Evolutionary conservation across 2,329 filamentous ascomycete species (phyloP), one percentile per base, ranked within the genome.

Genomic region (Leptographium lundbergii): DNA sequence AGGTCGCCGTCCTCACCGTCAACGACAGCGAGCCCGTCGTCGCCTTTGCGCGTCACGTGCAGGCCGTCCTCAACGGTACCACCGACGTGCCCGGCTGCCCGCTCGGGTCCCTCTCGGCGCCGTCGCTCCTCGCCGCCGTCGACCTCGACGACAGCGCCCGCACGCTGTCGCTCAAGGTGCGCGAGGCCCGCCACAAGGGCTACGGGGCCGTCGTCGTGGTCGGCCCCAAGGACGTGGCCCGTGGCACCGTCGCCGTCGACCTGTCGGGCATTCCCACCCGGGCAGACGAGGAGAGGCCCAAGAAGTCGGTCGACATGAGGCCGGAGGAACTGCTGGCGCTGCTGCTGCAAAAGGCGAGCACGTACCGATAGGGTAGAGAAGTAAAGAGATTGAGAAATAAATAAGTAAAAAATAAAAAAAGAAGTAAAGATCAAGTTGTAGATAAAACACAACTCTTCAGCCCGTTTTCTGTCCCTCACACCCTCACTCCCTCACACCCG

Each of bases 141-240:
- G 88, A 92, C 61, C 69, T 91, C 19, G 88, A 94, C 66, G 77
- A 75, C 39, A 85, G 81, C 57, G 74, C 78, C 17, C 79, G 83
- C 57, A 77, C 81, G 0, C 69, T 95, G 10, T 77, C 78, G 2
- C 81, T 84, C 67, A 95, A 94, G 70, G 78, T 90, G 25, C 78
- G 79, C 36, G 82, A 88, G 67, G 90, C 89, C n/a, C 85, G 81
- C 63, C 69, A 72, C 54, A 86, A 84, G 70, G 85, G 85, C 48
- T 94, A 91, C 69, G 84, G 87, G 57, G 75, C 88, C 59, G 82
- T 94, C 57, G 77, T 89, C 36, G 83, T 91, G 1, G 75, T 94
- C 13, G 91, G 91, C 1, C 75, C 82, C 34, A 77, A 77, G 59
- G 84, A 91, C 64, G 71, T 88, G 2, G 72, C 75, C n/a, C 76